phyloP scores from a whole-genome alignment of 148 eudicot genomes.

The Amaranthus cruentus region DNA sequence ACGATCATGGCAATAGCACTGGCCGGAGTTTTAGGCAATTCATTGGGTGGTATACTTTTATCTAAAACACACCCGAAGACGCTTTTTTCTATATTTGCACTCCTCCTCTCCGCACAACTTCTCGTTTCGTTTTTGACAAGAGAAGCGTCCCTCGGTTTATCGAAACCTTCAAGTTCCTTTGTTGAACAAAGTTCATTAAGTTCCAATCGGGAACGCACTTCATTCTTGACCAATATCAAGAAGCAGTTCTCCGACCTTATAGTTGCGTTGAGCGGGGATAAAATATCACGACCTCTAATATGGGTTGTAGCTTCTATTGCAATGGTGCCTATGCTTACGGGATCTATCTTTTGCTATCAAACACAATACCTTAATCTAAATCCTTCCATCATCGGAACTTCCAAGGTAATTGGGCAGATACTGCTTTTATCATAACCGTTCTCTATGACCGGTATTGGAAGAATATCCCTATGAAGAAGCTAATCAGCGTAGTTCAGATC shows the following conservation, averaged over 20 bases:
- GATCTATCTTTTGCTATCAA: conserved; percentile 87
- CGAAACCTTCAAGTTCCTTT: conserved; percentile 22
- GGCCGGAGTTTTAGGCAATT: conserved; percentile 84
- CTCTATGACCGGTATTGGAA: conserved; percentile 62
- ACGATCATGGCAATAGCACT: conserved; percentile 84
- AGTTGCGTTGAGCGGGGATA: conserved; percentile 45
- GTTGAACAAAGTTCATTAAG: conserved; percentile 16
- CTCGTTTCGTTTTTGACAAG: conserved; percentile 36
- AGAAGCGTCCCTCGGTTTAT: conserved; percentile 65
- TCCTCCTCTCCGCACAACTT: conserved; percentile 51
- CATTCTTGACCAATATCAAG: conserved; percentile 31
- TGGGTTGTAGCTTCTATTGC: conserved; percentile 73
- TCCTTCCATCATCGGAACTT: conserved; percentile 75
- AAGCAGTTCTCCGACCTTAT: conserved; percentile 58
- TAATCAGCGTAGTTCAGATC: conserved; percentile 45
- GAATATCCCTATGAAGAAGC: conserved; percentile 50
- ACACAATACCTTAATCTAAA: conserved; percentile 67
- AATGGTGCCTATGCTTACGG: conserved; percentile 70
- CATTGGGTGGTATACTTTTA: conserved; percentile 63
- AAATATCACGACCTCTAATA: conserved; percentile 46
- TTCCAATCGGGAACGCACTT: no score
- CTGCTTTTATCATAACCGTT: conserved; percentile 51
- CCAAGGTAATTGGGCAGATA: conserved; percentile 66
- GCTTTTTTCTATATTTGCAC: conserved; percentile 51
- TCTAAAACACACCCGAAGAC: conserved; percentile 50